Conservation (phyloP, 2,329 filamentous ascomycete species). For the Fusarium sterilihyphosum region DNA sequence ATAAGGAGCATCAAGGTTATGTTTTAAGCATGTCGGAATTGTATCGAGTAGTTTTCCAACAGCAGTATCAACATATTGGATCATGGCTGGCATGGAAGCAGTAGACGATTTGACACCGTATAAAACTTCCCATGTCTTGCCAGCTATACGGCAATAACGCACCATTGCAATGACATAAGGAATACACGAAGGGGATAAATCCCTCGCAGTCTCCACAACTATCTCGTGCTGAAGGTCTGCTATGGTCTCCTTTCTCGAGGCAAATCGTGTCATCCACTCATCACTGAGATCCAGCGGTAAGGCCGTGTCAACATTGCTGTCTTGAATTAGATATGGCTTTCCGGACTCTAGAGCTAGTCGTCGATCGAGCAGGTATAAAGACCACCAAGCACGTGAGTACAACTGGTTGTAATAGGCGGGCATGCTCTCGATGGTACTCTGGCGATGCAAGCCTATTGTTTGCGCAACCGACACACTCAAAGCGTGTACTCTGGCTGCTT, state of each 20-base stretch:
- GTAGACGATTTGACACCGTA: slow-evolving; percentile 22
- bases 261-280: slow-evolving; percentile 23
- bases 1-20: not conserved
- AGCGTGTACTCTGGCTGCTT: slow-evolving; percentile 21
- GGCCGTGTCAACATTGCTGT: slow-evolving; percentile 24
- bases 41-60: slow-evolving; percentile 15
- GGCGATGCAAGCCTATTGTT: slow-evolving; percentile 28
- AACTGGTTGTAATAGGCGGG: slow-evolving; percentile 24
- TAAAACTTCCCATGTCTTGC: slow-evolving; percentile 31
- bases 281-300: slow-evolving; percentile 26
- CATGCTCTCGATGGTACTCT: slow-evolving; percentile 22
- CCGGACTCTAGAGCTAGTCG: slow-evolving; percentile 30
- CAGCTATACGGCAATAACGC: slow-evolving; percentile 24
- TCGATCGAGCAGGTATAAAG: slow-evolving; percentile 24
- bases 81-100: slow-evolving; percentile 13
- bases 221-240: slow-evolving; percentile 9
- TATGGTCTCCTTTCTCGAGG: not conserved
- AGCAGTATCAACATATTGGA: slow-evolving; percentile 23
- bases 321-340: slow-evolving; percentile 29
- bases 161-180: slow-evolving; percentile 27
- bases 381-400: slow-evolving; percentile 29
- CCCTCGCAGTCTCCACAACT: not conserved
- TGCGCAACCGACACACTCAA: slow-evolving; percentile 23
- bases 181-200: not conserved
- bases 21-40: not conserved